Evolutionary conservation across 2,329 filamentous ascomycete species (phyloP), one percentile per base, ranked within the genome.

Genomic region (Curvularia lunata): DNA sequence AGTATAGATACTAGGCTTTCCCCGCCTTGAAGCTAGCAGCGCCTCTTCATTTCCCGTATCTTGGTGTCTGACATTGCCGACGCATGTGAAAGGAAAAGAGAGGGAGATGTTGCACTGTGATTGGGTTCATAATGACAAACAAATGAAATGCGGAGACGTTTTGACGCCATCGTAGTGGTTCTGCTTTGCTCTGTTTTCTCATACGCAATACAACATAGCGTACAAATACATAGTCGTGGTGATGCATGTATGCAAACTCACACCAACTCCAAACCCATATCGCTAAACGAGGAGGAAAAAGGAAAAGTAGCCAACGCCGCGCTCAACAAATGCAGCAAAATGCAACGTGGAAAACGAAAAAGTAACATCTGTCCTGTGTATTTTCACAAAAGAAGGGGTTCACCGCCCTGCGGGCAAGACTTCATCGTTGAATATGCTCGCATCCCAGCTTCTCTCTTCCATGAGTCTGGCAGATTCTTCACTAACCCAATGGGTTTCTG

Each of bases 361-460:
- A 34, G 46, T 25, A 40, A 40, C 10, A 21, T n/a, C 16, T 12
- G 28, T n/a, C 34, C 21, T 7, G 28, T 16, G n/a, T 30, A 6
- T 18, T 21, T 23, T 18, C 27, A 47, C n/a, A 47, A 47, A 19
- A 37, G 5, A 47, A 13, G 19, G 13, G 34, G 16, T 23, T 53
- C 42, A 53, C 23, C 52, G 25, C 37, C 43, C 48, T n/a, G 21
- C 45, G 23, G 25, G 52, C 47, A 59, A 43, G 21, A 66, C 38
- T 58, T 69, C 66, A 37, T 73, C 70, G 45, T 68, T 60, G 10
- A 58, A 54, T 64, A 73, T 73, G 18, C 69, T 68, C 47, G 65
- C 59, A 47, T 67, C 69, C 63, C 66, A 64, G 10, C 55, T 59
- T 6, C 53, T 56, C 21, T 71, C 61, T 45, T 68, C 64, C 30